Conservation (phyloP, 1,139 yeast genomes). For the Suhomyces wounanorum region DNA sequence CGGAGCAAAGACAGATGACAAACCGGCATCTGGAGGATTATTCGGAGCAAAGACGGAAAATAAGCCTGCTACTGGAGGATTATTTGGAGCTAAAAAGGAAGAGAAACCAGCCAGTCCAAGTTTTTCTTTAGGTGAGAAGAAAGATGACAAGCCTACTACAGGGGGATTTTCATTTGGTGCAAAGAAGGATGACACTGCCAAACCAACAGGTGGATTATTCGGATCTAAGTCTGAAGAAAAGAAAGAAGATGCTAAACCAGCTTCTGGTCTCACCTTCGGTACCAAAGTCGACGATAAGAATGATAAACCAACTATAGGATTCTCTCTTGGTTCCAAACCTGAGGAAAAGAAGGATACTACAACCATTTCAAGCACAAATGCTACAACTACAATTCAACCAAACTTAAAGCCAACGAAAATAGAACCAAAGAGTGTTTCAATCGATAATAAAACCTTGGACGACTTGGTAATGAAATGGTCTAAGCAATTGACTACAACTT, state of each 20-base stretch:
- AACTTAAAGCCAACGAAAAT: constrained; percentile 49
- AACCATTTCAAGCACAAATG: constrained; percentile 11
- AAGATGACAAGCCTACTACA: constrained; percentile 17
- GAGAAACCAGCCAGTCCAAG: constrained; percentile 20
- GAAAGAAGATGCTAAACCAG: constrained; percentile 19
- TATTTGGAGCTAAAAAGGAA: constrained; percentile 19
- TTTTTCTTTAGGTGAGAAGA: constrained; percentile 17
- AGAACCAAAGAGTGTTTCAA: constrained; percentile 70
- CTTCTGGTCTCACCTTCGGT: constrained; percentile 15
- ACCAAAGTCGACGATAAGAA: constrained; percentile 13
- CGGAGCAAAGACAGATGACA: constrained; percentile 16
- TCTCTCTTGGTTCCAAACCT: constrained; percentile 16
- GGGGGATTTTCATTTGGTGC: constrained; percentile 28
- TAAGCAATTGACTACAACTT: constrained; percentile 71
- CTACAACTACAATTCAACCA: constrained; percentile 27
- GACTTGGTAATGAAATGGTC: constrained; percentile 95
- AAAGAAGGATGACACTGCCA: constrained; percentile 19
- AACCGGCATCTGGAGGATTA: constrained; percentile 20
- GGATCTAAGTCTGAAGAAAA: constrained; percentile 19
- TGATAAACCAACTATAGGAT: constrained; percentile 15
- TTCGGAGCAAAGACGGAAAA: constrained; percentile 20
- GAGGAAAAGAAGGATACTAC: constrained; percentile 18
- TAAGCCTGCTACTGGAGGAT: constrained; percentile 15
- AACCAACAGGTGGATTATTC: constrained; percentile 19
- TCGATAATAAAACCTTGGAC: constrained; percentile 89